Conservation (phyloP, 345 rosid genomes). For the Murraya paniculata region DNA sequence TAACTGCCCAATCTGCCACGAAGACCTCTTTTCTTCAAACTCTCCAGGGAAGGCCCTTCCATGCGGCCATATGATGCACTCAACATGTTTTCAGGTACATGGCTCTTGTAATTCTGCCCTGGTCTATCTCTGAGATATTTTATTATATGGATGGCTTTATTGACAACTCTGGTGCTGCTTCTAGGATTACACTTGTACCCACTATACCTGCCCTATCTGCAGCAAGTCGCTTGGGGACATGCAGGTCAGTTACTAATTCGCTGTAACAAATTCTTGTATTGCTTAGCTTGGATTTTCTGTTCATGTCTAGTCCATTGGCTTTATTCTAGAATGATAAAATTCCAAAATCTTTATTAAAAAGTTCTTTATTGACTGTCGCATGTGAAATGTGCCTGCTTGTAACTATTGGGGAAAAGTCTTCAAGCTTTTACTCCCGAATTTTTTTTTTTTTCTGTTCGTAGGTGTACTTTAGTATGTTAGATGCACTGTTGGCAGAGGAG, state of each 20-base stretch:
- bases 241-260: constrained; percentile 53
- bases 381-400: not conserved
- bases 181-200: constrained; percentile 71
- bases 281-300: not conserved
- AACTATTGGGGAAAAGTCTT: not conserved
- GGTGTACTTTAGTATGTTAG: constrained; percentile 83
- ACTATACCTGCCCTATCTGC: constrained; percentile 84
- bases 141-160: not conserved
- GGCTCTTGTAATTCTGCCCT: constrained; percentile 2
- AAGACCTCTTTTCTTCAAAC: constrained; percentile 65
- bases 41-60: constrained; percentile 70
- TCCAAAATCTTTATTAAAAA: not conserved
- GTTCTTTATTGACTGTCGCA: not conserved
- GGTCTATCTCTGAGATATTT: not conserved
- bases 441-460: constrained; percentile 31
- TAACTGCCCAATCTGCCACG: constrained; percentile 84
- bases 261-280: not conserved
- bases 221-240: constrained; percentile 92
- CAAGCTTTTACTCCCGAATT: not conserved
- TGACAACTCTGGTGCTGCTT: constrained; percentile 29
- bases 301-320: not conserved
- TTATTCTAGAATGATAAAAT: not conserved
- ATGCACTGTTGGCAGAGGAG: constrained; percentile 69
- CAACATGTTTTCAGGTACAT: constrained; percentile 71
- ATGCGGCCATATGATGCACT: constrained; percentile 92